Percentiles rank a stretch among this genome's conserved stretches.
phyloP scores from a whole-genome alignment of 2,329 filamentous ascomycete species.

The Scedosporium minutisporum region DNA sequence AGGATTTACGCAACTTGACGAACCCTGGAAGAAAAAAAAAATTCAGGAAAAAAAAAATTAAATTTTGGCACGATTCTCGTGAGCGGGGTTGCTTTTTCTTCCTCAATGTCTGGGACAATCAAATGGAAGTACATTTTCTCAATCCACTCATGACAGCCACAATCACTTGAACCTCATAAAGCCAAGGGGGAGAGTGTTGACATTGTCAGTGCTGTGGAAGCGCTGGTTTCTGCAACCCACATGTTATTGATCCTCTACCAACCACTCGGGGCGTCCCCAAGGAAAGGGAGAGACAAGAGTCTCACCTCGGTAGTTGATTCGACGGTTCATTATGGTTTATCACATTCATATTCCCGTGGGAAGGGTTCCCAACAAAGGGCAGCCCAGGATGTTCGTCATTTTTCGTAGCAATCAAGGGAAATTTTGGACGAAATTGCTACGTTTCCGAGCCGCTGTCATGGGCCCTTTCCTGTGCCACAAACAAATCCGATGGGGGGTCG shows the following conservation, averaged over 20 bases:
- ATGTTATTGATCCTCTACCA: neutral
- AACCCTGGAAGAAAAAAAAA: no score
- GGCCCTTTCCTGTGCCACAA: neutral
- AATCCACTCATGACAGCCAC: neutral
- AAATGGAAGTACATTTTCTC: no score
- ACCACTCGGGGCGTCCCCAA: neutral
- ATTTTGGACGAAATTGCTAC: neutral
- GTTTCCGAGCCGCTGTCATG: constrained; percentile 3
- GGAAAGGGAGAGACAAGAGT: neutral
- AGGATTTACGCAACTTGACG: no score
- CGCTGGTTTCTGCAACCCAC: neutral
- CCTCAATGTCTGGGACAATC: no score
- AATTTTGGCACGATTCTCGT: neutral
- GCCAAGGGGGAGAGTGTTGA: neutral
- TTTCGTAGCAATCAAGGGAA: neutral
- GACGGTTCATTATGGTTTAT: neutral
- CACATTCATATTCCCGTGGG: no score
- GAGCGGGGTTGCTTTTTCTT: neutral
- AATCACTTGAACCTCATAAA: neutral
- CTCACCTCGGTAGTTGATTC: neutral
- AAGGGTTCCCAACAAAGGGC: neutral
- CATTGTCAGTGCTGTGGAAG: neutral
- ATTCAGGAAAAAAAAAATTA: neutral
- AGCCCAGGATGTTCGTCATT: neutral
- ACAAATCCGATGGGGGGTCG: neutral